phyloP scores from a whole-genome alignment of 768 basidiomycete species.

The Trametes villosa region DNA sequence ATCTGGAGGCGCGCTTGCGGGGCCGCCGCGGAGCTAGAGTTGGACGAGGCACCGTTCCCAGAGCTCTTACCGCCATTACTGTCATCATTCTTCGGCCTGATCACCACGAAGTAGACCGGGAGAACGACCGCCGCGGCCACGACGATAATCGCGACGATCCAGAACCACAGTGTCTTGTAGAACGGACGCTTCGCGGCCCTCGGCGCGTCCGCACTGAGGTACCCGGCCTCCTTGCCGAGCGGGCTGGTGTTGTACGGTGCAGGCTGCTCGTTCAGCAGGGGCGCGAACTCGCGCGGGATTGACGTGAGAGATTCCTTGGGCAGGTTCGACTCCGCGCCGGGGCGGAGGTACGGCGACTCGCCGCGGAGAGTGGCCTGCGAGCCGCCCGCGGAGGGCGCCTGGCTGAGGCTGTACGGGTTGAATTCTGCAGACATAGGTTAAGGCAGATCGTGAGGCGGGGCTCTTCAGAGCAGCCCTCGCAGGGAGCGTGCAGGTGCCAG shows the following conservation, averaged over 20 bases:
- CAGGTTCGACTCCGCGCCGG: background rate
- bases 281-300: conserved; percentile 8
- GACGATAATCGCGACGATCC: conserved; percentile 35
- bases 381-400: background rate
- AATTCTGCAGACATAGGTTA: background rate
- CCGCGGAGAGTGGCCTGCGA: conserved; percentile 9
- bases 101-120: conserved; percentile 64
- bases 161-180: conserved; percentile 40
- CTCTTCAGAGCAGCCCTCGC: background rate
- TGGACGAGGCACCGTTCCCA: background rate
- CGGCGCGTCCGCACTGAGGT: conserved; percentile 35
- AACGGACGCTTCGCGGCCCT: conserved; percentile 39
- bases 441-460: background rate
- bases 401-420: conserved; percentile 1
- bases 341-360: conserved; percentile 1
- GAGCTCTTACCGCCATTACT: background rate
- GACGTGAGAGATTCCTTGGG: conserved; percentile 4
- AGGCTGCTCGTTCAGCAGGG: background rate
- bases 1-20: conserved; percentile 46
- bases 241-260: conserved; percentile 1
- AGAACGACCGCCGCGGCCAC: conserved; percentile 60
- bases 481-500: too few relatives aligned
- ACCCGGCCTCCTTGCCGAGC: conserved; percentile 43
- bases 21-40: conserved; percentile 21
- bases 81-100: conserved; percentile 46